Evolutionary conservation across 768 basidiomycete species (phyloP).

Genomic region (Gautieria morchelliformis): DNA sequence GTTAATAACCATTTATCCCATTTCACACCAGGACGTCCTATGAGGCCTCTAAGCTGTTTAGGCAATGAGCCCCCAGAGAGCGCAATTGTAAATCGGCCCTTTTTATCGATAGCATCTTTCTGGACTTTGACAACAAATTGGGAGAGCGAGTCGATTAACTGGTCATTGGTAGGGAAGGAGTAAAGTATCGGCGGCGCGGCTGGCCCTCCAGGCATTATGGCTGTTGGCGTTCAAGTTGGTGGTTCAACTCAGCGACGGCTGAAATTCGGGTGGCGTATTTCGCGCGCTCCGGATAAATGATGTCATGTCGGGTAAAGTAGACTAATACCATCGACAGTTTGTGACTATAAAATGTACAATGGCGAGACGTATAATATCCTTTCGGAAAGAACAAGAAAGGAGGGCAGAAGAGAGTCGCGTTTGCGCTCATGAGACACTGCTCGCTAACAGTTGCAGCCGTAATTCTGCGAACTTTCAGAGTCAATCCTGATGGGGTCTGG

Average conservation of each 20-base stretch:
- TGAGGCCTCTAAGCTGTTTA: slow-evolving; percentile 64
- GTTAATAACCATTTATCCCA: slow-evolving; percentile 89
- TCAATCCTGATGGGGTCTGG: slow-evolving; percentile 98
- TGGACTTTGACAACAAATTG: slow-evolving; percentile 80
- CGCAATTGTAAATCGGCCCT: slow-evolving; percentile 86
- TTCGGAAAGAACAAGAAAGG: background rate
- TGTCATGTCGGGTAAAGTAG: background rate
- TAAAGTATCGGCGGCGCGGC: slow-evolving; percentile 61
- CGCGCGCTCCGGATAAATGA: background rate
- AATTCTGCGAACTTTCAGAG: slow-evolving; percentile 82
- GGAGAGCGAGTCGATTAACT: slow-evolving; percentile 60
- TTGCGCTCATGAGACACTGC: background rate
- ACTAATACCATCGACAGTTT: background rate
- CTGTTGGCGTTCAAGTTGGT: background rate
- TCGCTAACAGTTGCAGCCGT: slow-evolving; percentile 81
- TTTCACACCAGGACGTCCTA: slow-evolving; percentile 52
- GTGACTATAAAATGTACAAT: background rate
- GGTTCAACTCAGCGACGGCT: background rate
- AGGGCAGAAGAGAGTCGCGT: background rate
- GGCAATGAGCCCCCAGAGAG: slow-evolving; percentile 92
- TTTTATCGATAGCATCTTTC: slow-evolving; percentile 79
- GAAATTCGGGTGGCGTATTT: background rate
- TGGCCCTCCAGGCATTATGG: background rate
- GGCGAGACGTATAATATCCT: background rate
- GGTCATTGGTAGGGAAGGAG: slow-evolving; percentile 50